A percentile compares a stretch with the other conserved stretches of the same genome.
Evolutionary conservation across 345 rosid species (phyloP).

Genomic region (Eucalyptus brandiana): DNA sequence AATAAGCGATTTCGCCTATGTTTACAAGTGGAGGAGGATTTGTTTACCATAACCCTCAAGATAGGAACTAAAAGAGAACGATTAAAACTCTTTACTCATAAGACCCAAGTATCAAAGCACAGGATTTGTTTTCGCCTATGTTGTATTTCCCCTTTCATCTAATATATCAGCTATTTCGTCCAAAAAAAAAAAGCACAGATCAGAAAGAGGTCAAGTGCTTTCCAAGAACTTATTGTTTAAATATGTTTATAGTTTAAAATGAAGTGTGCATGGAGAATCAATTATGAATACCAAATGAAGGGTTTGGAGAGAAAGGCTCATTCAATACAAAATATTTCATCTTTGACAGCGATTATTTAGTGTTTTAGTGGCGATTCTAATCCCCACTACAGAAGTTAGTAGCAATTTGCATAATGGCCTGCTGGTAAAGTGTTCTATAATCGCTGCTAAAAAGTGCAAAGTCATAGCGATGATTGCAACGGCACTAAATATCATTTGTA

Average conservation of each 20-base stretch:
- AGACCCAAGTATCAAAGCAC: neutral
- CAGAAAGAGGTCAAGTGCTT: neutral
- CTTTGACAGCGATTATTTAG: neutral
- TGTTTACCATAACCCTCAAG: neutral
- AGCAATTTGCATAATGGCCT: neutral
- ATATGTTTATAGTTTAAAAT: neutral
- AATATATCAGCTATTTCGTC: too few species aligned
- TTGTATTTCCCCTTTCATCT: too few species aligned
- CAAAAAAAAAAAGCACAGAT: too few species aligned
- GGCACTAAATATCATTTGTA: neutral
- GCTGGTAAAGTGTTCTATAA: neutral
- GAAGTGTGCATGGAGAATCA: neutral
- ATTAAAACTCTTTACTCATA: neutral
- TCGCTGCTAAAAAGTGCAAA: neutral
- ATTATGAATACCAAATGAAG: neutral
- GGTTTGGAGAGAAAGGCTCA: neutral
- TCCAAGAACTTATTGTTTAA: neutral
- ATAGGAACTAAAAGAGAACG: neutral
- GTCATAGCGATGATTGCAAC: neutral
- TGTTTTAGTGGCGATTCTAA: neutral
- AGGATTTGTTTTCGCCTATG: too few species aligned
- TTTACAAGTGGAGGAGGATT: neutral
- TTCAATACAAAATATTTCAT: neutral
- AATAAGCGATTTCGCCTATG: neutral
- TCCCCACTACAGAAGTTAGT: neutral